These are phyloP conservation scores for Russula griseocarnosa DNA, from an alignment of 768 basidiomycete species.

Conservation along the genomic window DNA sequence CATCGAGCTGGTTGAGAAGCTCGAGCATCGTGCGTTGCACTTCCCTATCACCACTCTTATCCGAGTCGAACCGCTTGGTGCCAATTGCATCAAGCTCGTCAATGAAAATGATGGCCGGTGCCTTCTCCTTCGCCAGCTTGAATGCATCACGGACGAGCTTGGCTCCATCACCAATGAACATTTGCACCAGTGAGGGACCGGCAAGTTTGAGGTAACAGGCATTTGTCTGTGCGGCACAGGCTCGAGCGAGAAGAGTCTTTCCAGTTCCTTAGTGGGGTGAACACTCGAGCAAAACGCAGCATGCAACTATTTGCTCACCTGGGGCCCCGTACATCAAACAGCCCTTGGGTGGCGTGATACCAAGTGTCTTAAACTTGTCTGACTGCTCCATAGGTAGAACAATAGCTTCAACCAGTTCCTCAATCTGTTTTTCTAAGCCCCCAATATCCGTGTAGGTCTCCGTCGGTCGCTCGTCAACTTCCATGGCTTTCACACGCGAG, in stretches of 20 bases:
- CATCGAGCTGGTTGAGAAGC: slow-evolving; percentile 95
- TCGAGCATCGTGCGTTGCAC: slow-evolving; percentile 99
- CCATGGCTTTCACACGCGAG: slow-evolving; percentile 98
- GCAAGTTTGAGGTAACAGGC: slow-evolving; percentile 98
- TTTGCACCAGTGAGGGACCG: slow-evolving; percentile 96
- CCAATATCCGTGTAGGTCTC: slow-evolving; percentile 98
- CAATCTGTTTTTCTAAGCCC: slow-evolving; percentile 98
- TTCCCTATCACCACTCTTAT: slow-evolving; percentile 98
- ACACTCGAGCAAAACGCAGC: neutral
- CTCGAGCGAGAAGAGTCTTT: slow-evolving; percentile 95
- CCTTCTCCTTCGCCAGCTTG: slow-evolving; percentile 96
- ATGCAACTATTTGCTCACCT: slow-evolving; percentile 45
- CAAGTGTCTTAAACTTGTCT: slow-evolving; percentile 97
- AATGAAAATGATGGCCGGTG: slow-evolving; percentile 98
- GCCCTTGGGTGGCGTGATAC: slow-evolving; percentile 96
- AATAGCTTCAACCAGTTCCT: slow-evolving; percentile 96
- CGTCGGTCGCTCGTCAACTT: slow-evolving; percentile 96
- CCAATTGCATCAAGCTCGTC: slow-evolving; percentile 99
- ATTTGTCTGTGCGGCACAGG: slow-evolving; percentile 96
- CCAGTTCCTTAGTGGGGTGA: slow-evolving; percentile 63
- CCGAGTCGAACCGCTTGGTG: slow-evolving; percentile 96
- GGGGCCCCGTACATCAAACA: slow-evolving; percentile 99
- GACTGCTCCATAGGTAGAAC: slow-evolving; percentile 98
- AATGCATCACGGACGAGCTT: slow-evolving; percentile 98
- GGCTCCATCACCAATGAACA: slow-evolving; percentile 99